Evolutionary conservation across 2,329 filamentous ascomycete genomes (phyloP).

Genomic region (Thermomyces lanuginosus): DNA sequence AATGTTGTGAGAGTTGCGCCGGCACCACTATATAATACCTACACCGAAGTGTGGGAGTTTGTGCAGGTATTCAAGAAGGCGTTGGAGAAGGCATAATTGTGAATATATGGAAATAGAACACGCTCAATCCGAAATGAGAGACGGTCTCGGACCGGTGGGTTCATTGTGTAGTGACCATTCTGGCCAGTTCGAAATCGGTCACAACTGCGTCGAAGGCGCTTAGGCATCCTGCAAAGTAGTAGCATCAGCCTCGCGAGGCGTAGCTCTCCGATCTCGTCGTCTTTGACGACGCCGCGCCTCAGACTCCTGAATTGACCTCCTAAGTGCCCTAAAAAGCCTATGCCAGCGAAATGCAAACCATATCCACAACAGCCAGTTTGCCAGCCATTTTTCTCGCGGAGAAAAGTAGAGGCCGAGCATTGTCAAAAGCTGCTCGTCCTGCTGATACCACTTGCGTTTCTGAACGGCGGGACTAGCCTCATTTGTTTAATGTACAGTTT

Average conservation of each 20-base stretch:
- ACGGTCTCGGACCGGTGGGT: not conserved
- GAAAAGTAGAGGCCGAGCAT: constrained; percentile 8
- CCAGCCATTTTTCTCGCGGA: constrained; percentile 7
- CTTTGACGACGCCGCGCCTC: constrained; percentile 2
- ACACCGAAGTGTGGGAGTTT: constrained; percentile 52
- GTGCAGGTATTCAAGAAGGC: not conserved
- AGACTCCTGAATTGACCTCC: constrained; percentile 3
- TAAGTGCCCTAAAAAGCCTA: constrained; percentile 2
- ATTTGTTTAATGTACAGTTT: not conserved
- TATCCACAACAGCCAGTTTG: constrained; percentile 5
- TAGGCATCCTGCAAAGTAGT: not conserved
- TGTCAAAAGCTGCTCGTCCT: not conserved
- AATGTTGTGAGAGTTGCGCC: constrained; percentile 71
- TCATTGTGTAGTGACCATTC: not conserved
- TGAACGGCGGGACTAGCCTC: not conserved
- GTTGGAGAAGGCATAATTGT: not conserved
- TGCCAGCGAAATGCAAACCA: constrained; percentile 6
- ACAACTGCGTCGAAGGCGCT: not conserved
- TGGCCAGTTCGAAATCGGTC: too few relatives aligned
- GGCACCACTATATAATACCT: constrained; percentile 66
- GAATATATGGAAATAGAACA: not conserved
- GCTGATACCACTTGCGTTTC: not conserved
- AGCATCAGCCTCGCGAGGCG: constrained; percentile 1
- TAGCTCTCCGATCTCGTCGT: constrained; percentile 1
- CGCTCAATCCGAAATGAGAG: not conserved